Percentiles rank a stretch among this genome's conserved stretches.
phyloP scores from a whole-genome alignment of 345 rosid genomes.

The Eutrema yunnanense region DNA sequence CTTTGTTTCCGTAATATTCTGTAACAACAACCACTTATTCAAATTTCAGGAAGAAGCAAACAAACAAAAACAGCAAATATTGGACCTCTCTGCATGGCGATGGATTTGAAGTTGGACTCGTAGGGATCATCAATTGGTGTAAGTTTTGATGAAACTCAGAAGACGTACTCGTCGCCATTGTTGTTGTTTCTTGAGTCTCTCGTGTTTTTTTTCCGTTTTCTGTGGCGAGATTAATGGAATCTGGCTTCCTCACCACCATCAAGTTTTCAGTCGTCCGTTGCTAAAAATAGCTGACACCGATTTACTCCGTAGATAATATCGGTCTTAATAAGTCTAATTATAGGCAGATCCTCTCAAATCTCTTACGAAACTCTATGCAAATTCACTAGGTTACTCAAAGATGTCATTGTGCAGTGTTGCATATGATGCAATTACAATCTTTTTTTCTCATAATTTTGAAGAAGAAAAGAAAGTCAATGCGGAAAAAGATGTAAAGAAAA shows the following conservation, averaged over 20 bases:
- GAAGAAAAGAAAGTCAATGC: not conserved
- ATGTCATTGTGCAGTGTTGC: not conserved
- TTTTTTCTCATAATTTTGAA: too few relatives aligned
- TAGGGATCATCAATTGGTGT: not conserved
- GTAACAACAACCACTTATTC: not conserved
- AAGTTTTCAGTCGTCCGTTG: not conserved
- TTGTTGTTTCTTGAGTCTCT: conserved; percentile 18
- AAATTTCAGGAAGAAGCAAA: not conserved
- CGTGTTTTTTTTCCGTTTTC: conserved; percentile 1
- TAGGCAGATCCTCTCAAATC: not conserved
- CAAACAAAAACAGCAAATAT: not conserved
- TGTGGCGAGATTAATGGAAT: conserved; percentile 7
- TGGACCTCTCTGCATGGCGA: conserved; percentile 47
- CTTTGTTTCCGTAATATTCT: conserved; percentile 36
- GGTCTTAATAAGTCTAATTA: not conserved
- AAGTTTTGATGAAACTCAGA: not conserved
- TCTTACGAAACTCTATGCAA: not conserved
- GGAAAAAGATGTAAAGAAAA: not conserved
- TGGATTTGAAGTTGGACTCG: conserved; percentile 23
- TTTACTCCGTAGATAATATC: not conserved
- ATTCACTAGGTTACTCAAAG: not conserved
- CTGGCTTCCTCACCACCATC: conserved; percentile 4
- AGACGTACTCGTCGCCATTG: conserved; percentile 17
- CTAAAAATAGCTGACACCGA: conserved; percentile 18
- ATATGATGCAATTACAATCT: not conserved